Evolutionary conservation across 2,329 filamentous ascomycete species (phyloP), one percentile per base, ranked within the genome.

Genomic region (Diaporthe ampelina): DNA sequence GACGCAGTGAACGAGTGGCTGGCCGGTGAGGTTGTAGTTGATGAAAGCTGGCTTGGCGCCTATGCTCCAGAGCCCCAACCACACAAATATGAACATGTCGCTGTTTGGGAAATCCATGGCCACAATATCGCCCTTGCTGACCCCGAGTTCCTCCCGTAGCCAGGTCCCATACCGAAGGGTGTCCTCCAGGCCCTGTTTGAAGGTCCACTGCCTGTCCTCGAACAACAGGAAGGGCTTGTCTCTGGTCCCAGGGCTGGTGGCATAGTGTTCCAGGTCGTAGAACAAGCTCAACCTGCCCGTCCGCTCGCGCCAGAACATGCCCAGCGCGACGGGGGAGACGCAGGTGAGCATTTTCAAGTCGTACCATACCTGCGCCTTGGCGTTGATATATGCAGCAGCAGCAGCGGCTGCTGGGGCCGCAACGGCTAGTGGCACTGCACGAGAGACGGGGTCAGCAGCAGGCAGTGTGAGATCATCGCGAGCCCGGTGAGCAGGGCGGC

Each of bases 31-130:
- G 80, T 97, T 97, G 83, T 95, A 96, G 83, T 98, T 98, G 84
- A 97, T 93, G 78, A 97, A 94, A 0, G 95, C 95, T 0, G 95
- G 94, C 73, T 91, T 91, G 0, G 94, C 95, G 15, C 95, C 95
- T 74, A 97, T 91, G 40, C 92, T 91, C 94, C 94, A 97, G 43
- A 97, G 83, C 0, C 92, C 95, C 72, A 95, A 86, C 88, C 92
- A 90, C 11, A 97, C 76, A 80, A 95, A 94, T 37, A 96, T 79
- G 79, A 95, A 96, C 4, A 89, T 88, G n/a, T 94, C 91, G 54
- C 91, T 94, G 81, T 97, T 98, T 83, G 93, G 92, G 77, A 94
- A 94, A 81, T 97, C 89, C 78, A 97, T 88, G 11, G 94, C 94
- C 24, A 97, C 93, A 45, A 97, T 91, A 70, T 97, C 94, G 58